A percentile compares a stretch with the other conserved stretches of the same genome.
Conservation (phyloP, 176 grass and related monocot species). For the Echinochloa phyllopogon region DNA sequence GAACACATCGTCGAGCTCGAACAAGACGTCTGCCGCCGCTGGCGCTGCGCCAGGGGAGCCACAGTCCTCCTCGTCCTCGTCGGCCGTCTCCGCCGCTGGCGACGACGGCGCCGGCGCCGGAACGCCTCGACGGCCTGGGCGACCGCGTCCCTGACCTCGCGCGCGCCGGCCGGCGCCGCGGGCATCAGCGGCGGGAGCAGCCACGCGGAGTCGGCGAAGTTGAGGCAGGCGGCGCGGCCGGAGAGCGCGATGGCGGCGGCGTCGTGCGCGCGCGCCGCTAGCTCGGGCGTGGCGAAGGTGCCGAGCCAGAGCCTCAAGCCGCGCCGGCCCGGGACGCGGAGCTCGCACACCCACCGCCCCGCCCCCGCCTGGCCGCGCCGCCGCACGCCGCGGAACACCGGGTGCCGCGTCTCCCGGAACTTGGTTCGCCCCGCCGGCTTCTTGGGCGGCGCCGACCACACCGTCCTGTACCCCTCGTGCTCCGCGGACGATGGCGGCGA, state of each 20-base stretch:
- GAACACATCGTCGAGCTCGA: constrained; percentile 30
- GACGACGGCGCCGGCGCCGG: neutral
- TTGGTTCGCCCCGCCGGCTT: constrained; percentile 69
- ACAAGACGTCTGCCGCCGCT: no score
- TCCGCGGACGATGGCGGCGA: neutral
- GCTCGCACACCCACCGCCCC: constrained; percentile 73
- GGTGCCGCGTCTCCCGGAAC: constrained; percentile 81
- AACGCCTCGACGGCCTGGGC: constrained; percentile 41
- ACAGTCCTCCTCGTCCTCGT: neutral
- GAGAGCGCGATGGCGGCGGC: constrained; percentile 59
- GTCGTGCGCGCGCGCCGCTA: constrained; percentile 77
- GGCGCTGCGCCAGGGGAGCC: neutral
- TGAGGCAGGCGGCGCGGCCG: constrained; percentile 56
- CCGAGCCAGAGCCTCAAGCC: constrained; percentile 72
- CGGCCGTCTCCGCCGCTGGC: neutral
- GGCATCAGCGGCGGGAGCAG: constrained; percentile 36
- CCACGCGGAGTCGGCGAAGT: constrained; percentile 72
- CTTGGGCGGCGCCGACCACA: constrained; percentile 70
- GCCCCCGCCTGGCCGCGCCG: constrained; percentile 22
- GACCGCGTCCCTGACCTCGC: constrained; percentile 48
- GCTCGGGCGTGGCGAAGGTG: constrained; percentile 67
- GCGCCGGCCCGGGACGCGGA: constrained; percentile 44
- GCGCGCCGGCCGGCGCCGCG: neutral
- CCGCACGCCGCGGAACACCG: constrained; percentile 69
- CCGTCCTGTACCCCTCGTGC: constrained; percentile 32